These are phyloP conservation scores for Coniophora puteana DNA, from an alignment of 1,284 basidiomycete genomes.

Conservation along the genomic window DNA sequence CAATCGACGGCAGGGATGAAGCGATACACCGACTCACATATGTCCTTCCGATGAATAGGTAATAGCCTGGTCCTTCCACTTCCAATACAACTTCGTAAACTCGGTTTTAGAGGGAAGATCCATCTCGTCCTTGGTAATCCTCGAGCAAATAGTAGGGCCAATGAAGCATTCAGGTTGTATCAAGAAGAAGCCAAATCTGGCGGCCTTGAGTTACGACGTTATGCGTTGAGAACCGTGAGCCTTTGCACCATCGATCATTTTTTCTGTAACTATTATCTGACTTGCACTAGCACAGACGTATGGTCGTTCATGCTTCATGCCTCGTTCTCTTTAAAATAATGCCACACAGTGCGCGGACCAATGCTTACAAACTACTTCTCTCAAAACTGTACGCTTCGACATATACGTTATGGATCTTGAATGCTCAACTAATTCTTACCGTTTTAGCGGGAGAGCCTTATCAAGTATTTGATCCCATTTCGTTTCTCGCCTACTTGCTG, in stretches of 20 bases:
- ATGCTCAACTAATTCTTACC: not conserved
- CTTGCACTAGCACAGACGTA: conserved; percentile 58
- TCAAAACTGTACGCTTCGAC: conserved; percentile 60
- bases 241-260: not conserved
- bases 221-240: conserved; percentile 62
- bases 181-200: conserved; percentile 57
- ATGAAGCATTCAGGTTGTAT: conserved; percentile 57
- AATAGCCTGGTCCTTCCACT: too few species aligned
- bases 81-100: too few species aligned
- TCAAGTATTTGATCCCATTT: conserved; percentile 38
- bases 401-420: conserved; percentile 1
- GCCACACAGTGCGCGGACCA: conserved; percentile 52
- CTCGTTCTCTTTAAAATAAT: conserved; percentile 7
- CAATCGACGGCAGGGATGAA: too few species aligned
- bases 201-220: conserved; percentile 58
- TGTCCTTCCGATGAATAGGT: conserved; percentile 48
- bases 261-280: conserved; percentile 10
- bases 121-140: conserved; percentile 51
- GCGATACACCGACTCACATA: conserved; percentile 35
- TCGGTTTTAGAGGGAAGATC: conserved; percentile 49
- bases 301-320: conserved; percentile 5
- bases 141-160: conserved; percentile 39
- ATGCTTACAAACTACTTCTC: conserved; percentile 79
- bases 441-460: conserved; percentile 66
- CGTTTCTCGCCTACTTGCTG: conserved; percentile 8